phyloP scores from a whole-genome alignment of 2,329 filamentous ascomycete genomes.

The Pestalotiopsis sp. region DNA sequence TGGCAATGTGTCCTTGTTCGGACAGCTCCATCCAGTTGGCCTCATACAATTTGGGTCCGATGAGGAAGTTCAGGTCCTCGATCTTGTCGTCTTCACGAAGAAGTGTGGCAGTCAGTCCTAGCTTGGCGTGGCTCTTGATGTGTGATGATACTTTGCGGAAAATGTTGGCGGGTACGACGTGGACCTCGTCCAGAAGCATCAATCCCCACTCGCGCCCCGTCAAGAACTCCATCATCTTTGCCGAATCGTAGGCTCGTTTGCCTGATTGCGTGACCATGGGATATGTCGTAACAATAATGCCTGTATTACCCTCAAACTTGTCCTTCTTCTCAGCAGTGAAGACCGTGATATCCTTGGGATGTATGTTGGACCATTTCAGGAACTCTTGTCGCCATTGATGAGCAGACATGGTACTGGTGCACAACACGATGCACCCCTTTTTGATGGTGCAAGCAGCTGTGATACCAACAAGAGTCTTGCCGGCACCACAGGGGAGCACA shows the following conservation, averaged over 20 bases:
- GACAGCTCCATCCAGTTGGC: conserved; percentile 99
- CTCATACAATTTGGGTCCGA: conserved; percentile 96
- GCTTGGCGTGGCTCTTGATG: conserved; percentile 93
- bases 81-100: conserved; percentile 98
- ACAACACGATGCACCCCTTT: conserved; percentile 92
- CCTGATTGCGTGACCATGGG: conserved; percentile 96
- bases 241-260: conserved; percentile 84
- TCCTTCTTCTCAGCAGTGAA: conserved; percentile 93
- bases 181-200: conserved; percentile 96
- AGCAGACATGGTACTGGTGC: conserved; percentile 96
- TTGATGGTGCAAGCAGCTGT: conserved; percentile 97
- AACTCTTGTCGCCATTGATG: conserved; percentile 97
- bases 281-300: conserved; percentile 96
- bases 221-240: conserved; percentile 97
- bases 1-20: conserved; percentile 93
- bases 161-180: conserved; percentile 95
- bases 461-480: conserved; percentile 97
- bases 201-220: conserved; percentile 90
- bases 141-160: conserved; percentile 91
- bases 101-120: conserved; percentile 90
- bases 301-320: conserved; percentile 82
- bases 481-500: conserved; percentile 91
- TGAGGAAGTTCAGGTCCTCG: conserved; percentile 93
- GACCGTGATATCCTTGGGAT: conserved; percentile 86
- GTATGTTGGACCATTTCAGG: conserved; percentile 96